Evolutionary conservation across 2,329 filamentous ascomycete genomes (phyloP).

Genomic region (Pyrenophora teres): DNA sequence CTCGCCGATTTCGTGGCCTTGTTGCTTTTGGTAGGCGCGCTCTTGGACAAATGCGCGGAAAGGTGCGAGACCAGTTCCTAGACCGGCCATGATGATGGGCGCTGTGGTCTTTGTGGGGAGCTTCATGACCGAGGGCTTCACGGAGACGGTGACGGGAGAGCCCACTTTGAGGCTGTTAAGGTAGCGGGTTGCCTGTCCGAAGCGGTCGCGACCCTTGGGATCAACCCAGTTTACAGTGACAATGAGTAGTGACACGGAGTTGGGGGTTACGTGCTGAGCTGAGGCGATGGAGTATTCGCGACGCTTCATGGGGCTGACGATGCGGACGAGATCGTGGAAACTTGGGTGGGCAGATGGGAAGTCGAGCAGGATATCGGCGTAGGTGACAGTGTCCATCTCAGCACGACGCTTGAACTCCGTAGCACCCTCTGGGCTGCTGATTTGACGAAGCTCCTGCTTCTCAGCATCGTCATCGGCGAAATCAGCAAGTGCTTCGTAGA

Average conservation of each 20-base stretch:
- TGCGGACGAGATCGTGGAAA: constrained; percentile 86
- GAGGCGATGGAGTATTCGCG: constrained; percentile 99
- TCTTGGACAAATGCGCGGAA: constrained; percentile 99
- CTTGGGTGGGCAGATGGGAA: constrained; percentile 85
- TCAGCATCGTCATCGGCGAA: constrained; percentile 83
- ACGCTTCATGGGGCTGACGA: constrained; percentile 91
- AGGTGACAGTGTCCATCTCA: constrained; percentile 90
- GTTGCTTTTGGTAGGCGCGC: constrained; percentile 96
- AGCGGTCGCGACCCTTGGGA: constrained; percentile 81
- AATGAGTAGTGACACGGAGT: constrained; percentile 89
- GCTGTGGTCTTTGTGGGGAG: constrained; percentile 85
- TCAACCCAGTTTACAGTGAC: constrained; percentile 97
- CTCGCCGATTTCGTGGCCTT: constrained; percentile 90
- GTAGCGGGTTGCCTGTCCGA: constrained; percentile 91
- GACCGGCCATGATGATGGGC: constrained; percentile 97
- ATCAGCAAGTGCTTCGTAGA: constrained; percentile 90
- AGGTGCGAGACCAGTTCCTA: constrained; percentile 97
- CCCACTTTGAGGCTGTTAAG: constrained; percentile 77
- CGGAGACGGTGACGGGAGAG: constrained; percentile 81
- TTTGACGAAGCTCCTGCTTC: constrained; percentile 75
- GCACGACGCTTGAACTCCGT: constrained; percentile 89
- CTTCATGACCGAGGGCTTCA: constrained; percentile 99
- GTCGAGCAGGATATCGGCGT: constrained; percentile 85
- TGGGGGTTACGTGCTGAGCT: constrained; percentile 91
- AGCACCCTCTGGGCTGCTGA: constrained; percentile 75